Percentiles rank a stretch among this genome's conserved stretches.
Conservation (phyloP, 108 stramenopile species). For the Phaeodactylum tricornutum region DNA sequence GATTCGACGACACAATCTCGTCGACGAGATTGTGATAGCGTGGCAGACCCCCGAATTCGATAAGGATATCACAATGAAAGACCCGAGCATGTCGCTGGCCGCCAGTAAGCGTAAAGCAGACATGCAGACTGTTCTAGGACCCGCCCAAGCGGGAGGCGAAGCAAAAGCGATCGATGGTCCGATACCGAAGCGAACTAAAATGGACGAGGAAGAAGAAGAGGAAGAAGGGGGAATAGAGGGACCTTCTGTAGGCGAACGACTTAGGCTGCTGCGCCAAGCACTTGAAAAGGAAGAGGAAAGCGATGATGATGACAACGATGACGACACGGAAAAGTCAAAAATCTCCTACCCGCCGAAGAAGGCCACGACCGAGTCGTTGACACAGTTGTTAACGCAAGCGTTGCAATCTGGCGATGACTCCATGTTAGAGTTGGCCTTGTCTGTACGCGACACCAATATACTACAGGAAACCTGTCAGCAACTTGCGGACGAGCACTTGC, state of each 20-base stretch:
- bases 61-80: too few species aligned
- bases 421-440: constrained; percentile 41
- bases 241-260: constrained; percentile 32
- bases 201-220: constrained; percentile 7
- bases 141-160: constrained; percentile 48
- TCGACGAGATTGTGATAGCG: background rate
- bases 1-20: constrained; percentile 3
- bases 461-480: constrained; percentile 21
- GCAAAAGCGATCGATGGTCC: constrained; percentile 7
- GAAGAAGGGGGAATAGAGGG: constrained; percentile 24
- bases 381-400: constrained; percentile 36
- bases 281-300: constrained; percentile 19
- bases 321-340: background rate
- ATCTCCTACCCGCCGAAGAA: constrained; percentile 13
- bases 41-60: too few species aligned
- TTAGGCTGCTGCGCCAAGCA: constrained; percentile 20
- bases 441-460: constrained; percentile 24
- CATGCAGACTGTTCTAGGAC: constrained; percentile 30
- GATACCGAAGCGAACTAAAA: constrained; percentile 13
- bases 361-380: constrained; percentile 49
- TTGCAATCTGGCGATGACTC: constrained; percentile 33
- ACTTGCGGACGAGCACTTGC: constrained; percentile 13
- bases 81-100: too few species aligned
- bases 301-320: constrained; percentile 11
- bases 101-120: too few species aligned